phyloP scores from a whole-genome alignment of 495 filamentous ascomycete species.

The Cenococcum geophilum region DNA sequence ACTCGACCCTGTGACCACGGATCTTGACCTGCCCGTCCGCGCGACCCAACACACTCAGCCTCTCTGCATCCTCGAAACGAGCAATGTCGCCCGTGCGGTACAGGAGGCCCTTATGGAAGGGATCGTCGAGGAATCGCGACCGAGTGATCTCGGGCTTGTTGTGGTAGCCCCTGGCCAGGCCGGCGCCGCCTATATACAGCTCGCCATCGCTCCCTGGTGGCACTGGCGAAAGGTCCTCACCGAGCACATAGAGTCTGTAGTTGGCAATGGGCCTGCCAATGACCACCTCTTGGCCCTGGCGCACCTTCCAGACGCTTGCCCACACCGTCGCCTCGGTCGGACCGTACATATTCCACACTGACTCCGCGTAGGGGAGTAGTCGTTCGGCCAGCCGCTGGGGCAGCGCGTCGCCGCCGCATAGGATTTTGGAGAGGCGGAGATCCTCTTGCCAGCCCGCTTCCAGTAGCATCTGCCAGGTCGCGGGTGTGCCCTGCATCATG shows the following conservation, averaged over 20 bases:
- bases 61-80: constrained; percentile 30
- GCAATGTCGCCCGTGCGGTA: constrained; percentile 39
- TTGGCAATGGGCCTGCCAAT: constrained; percentile 34
- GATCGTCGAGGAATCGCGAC: constrained; percentile 15
- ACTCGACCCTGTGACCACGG: constrained; percentile 36
- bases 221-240: constrained; percentile 13
- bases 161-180: constrained; percentile 39
- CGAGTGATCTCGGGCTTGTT: constrained; percentile 19
- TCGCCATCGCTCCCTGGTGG: constrained; percentile 36
- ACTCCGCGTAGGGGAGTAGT: constrained; percentile 23
- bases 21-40: constrained; percentile 39
- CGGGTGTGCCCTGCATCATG: constrained; percentile 33
- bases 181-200: constrained; percentile 38
- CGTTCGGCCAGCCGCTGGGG: constrained; percentile 29
- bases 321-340: constrained; percentile 39
- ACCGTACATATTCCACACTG: constrained; percentile 40
- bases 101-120: constrained; percentile 27
- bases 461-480: constrained; percentile 33
- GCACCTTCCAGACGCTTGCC: constrained; percentile 27
- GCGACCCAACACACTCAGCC: constrained; percentile 33
- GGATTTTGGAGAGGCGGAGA: constrained; percentile 23
- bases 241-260: constrained; percentile 37
- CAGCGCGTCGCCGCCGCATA: constrained; percentile 31
- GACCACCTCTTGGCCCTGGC: constrained; percentile 28
- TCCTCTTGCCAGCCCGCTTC: constrained; percentile 27